Evolutionary conservation across 345 rosid species (phyloP).

Genomic region (Pistacia vera): DNA sequence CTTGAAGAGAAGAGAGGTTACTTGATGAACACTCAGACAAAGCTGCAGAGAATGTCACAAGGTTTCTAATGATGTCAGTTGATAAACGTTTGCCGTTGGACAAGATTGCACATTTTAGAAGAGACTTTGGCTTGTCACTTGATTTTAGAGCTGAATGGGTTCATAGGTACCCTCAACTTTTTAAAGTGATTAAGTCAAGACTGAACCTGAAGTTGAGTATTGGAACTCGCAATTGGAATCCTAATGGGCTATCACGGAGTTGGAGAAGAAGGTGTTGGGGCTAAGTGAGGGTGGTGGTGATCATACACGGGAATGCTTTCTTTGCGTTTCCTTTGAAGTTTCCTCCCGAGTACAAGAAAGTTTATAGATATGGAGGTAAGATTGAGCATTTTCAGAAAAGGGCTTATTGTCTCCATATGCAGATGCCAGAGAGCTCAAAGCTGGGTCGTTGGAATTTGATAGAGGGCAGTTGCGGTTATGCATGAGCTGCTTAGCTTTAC

Average conservation of each 20-base stretch:
- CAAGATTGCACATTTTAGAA: slow-evolving; percentile 72
- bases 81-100: slow-evolving; percentile 63
- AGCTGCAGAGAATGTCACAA: slow-evolving; percentile 77
- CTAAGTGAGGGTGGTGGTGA: slow-evolving; percentile 30
- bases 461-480: slow-evolving; percentile 86
- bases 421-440: slow-evolving; percentile 63
- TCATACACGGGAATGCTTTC: slow-evolving; percentile 69
- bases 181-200: slow-evolving; percentile 50
- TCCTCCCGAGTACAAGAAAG: slow-evolving; percentile 74
- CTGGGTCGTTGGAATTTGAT: slow-evolving; percentile 85
- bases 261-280: slow-evolving; percentile 67
- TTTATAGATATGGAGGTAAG: slow-evolving; percentile 71
- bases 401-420: slow-evolving; percentile 84
- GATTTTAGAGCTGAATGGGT: slow-evolving; percentile 80
- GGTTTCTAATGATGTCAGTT: slow-evolving; percentile 78
- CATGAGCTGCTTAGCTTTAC: slow-evolving; percentile 90
- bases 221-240: slow-evolving; percentile 85
- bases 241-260: slow-evolving; percentile 80
- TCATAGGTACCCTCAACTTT: slow-evolving; percentile 62
- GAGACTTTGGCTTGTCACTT: slow-evolving; percentile 82
- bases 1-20: slow-evolving; percentile 59
- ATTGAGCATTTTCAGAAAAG: slow-evolving; percentile 84
- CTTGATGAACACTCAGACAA: slow-evolving; percentile 63
- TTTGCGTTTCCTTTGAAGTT: slow-evolving; percentile 72
- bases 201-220: slow-evolving; percentile 44